Evolutionary conservation across 1,284 basidiomycete genomes (phyloP).

Genomic region (Sanghuangporus weigelae): DNA sequence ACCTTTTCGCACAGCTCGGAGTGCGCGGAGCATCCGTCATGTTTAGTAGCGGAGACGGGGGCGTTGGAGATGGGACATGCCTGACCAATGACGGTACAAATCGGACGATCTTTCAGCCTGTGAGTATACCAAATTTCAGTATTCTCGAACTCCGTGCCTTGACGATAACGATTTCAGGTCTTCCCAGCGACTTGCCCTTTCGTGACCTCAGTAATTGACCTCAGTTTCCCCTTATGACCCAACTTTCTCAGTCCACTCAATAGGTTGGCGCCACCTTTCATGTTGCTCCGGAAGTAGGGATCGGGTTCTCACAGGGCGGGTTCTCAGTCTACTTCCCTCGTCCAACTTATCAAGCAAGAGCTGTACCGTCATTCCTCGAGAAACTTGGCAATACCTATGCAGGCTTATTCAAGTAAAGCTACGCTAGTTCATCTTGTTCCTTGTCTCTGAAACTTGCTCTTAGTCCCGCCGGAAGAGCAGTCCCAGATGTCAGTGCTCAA

Average conservation of each 20-base stretch:
- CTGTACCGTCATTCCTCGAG: slow-evolving; percentile 32
- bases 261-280: slow-evolving; percentile 26
- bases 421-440: neutral
- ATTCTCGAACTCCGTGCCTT: neutral
- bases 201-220: slow-evolving; percentile 16
- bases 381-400: slow-evolving; percentile 26
- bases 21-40: slow-evolving; percentile 39
- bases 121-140: neutral
- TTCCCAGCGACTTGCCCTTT: slow-evolving; percentile 38
- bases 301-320: slow-evolving; percentile 39
- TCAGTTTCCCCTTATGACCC: neutral
- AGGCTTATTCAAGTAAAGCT: slow-evolving; percentile 24
- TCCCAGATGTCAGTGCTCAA: slow-evolving; percentile 36
- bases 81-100: slow-evolving; percentile 35
- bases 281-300: slow-evolving; percentile 24
- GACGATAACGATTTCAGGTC: slow-evolving; percentile 13
- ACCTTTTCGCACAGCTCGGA: slow-evolving; percentile 39
- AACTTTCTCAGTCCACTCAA: slow-evolving; percentile 6
- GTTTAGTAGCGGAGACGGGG: slow-evolving; percentile 39
- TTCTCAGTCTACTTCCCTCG: slow-evolving; percentile 42
- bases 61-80: slow-evolving; percentile 35
- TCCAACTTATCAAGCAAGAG: slow-evolving; percentile 36
- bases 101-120: slow-evolving; percentile 34
- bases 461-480: slow-evolving; percentile 30
- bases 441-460: neutral